Base-by-base conservation (phyloP, 176 grass and related monocot species). In the Eleusine coracana region DNA sequence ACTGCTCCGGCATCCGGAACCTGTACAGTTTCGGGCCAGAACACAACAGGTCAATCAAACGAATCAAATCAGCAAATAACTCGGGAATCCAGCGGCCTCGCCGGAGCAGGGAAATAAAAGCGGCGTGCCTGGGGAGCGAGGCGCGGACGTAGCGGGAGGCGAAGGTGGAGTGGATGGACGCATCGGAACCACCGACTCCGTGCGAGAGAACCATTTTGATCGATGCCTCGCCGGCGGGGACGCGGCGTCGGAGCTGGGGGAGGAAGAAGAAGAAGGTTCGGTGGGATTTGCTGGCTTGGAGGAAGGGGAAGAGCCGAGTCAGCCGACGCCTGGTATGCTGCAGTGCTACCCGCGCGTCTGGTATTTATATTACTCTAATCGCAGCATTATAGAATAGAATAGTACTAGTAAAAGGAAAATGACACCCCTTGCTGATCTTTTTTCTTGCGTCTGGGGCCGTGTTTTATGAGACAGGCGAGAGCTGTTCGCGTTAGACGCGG, bases 131-230 rank as follows among this genome's bases (percentile, higher is more conserved):
- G 27, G 94, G 94, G 34, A 97, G 89, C 54, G 94, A 76, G 49
- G 82, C 0, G n/a, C 89, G 91, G 58, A 97, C 94, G 81, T 92
- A 97, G 83, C 92, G 94, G 23, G 94, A 97, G 68, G 89, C 91
- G 55, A 97, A 97, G 28, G 92, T 97, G 7, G 89, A 94, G 81
- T 94, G 91, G 29, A 97, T 75, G 2, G 91, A 90, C 37, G 54
- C 89, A 12, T 92, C 91, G 50, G 94, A 81, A 29, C 68, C 76
- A 0, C 89, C 83, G 62, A 86, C 74, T 62, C 85, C 81, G 14
- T 86, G 90, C 13, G 94, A 93, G 18, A 97, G 82, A 84, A 78
- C 94, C 94, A 97, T 97, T 6, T 15, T 5, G 31, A 20, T 46
- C 25, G 58, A 60, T 25, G 56, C 29, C 48, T 70, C 46, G 81